These are phyloP conservation scores for Persicaria maculosa DNA, from an alignment of 148 eudicot genomes.

Conservation along the genomic window DNA sequence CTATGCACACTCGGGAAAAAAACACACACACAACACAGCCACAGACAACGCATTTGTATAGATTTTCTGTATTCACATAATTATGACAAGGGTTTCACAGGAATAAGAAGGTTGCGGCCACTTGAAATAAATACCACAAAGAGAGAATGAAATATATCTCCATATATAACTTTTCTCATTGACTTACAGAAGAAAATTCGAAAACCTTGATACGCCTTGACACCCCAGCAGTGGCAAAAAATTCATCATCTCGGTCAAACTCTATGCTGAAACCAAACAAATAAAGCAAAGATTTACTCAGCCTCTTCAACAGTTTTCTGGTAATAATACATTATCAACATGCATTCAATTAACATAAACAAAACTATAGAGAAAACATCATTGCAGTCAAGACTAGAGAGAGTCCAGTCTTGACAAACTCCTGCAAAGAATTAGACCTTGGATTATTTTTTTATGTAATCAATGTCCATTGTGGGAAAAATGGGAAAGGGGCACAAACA, in stretches of 20 bases:
- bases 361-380: not conserved
- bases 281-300: conserved; percentile 8
- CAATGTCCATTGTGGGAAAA: not conserved
- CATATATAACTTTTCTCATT: conserved; percentile 11
- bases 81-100: not conserved
- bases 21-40: not conserved
- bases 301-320: not conserved
- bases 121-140: not conserved
- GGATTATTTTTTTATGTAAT: not conserved
- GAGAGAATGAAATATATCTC: not conserved
- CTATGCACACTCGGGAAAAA: not conserved
- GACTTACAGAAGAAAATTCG: conserved; percentile 67
- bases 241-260: conserved; percentile 85
- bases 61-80: not conserved
- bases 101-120: not conserved
- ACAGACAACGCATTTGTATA: not conserved
- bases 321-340: not conserved
- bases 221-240: conserved; percentile 98
- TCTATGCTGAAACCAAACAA: conserved; percentile 71
- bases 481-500: not conserved
- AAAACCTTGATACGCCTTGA: conserved; percentile 88
- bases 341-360: not conserved
- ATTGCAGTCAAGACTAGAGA: not conserved
- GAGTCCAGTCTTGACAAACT: not conserved
- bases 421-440: not conserved